These are phyloP conservation scores for Diutina catenulata DNA, from an alignment of 1,139 yeast genomes.

Conservation along the genomic window DNA sequence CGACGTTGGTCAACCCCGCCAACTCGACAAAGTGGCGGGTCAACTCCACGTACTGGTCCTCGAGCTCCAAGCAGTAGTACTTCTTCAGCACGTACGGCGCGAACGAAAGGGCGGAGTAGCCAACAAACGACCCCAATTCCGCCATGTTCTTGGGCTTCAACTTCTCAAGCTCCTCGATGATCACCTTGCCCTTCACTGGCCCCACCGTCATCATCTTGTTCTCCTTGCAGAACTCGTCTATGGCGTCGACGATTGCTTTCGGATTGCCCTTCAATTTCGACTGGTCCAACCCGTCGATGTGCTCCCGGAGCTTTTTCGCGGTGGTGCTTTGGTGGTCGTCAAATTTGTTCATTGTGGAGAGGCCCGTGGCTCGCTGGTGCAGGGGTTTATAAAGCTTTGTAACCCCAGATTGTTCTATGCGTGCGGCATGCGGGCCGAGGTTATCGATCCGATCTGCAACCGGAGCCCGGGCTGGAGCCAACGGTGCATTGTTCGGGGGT, in stretches of 20 bases:
- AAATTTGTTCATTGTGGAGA: too few species aligned
- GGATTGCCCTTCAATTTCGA: neutral
- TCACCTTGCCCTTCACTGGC: conserved; percentile 18
- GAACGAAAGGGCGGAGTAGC: conserved; percentile 31
- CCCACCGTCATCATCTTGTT: conserved; percentile 21
- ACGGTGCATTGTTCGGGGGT: too few species aligned
- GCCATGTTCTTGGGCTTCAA: conserved; percentile 21
- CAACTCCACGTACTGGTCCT: conserved; percentile 21
- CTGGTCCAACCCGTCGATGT: conserved; percentile 1
- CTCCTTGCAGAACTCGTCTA: neutral
- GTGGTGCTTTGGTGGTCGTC: too few species aligned
- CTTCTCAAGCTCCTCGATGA: conserved; percentile 16
- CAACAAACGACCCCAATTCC: conserved; percentile 34
- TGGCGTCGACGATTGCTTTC: conserved; percentile 1
- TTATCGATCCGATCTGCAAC: too few species aligned
- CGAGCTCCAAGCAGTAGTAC: conserved; percentile 27
- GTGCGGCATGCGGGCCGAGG: too few species aligned
- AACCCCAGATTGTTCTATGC: too few species aligned
- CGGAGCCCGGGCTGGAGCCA: too few species aligned
- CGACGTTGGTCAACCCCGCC: conserved; percentile 25
- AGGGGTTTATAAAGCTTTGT: too few species aligned
- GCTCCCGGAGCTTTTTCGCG: too few species aligned
- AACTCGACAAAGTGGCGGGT: conserved; percentile 20
- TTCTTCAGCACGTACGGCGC: conserved; percentile 18
- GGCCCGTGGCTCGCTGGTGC: too few species aligned